phyloP scores from a whole-genome alignment of 768 basidiomycete species.

The Suillus subalutaceus region DNA sequence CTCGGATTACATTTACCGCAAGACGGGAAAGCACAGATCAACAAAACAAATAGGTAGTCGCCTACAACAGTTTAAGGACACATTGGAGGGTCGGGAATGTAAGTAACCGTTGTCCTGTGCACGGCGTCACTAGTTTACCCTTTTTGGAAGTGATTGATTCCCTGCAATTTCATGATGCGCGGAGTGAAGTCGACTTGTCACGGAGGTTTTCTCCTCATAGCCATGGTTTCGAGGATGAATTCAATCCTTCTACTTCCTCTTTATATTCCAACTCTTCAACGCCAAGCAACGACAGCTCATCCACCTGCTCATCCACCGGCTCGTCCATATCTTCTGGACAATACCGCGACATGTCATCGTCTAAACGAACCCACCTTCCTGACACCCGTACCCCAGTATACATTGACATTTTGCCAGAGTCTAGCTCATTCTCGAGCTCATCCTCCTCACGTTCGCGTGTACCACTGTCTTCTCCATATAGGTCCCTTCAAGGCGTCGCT shows the following conservation, averaged over 20 bases:
- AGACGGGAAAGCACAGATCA: slow-evolving; percentile 70
- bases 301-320: slow-evolving; percentile 22
- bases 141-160: slow-evolving; percentile 39
- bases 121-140: slow-evolving; percentile 13
- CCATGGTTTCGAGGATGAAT: slow-evolving; percentile 13
- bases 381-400: slow-evolving; percentile 34
- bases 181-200: slow-evolving; percentile 24
- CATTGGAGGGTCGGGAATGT: slow-evolving; percentile 72
- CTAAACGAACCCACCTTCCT: slow-evolving; percentile 26
- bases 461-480: slow-evolving; percentile 2
- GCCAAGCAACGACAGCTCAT: slow-evolving; percentile 18
- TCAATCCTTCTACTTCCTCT: slow-evolving; percentile 21
- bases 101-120: slow-evolving; percentile 32
- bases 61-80: slow-evolving; percentile 77
- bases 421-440: slow-evolving; percentile 11
- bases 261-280: slow-evolving; percentile 25
- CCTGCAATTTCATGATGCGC: slow-evolving; percentile 31
- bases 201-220: slow-evolving; percentile 18
- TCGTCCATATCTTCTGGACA: slow-evolving; percentile 18
- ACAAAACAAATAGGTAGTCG: slow-evolving; percentile 84
- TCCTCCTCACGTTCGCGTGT: background rate
- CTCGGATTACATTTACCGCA: slow-evolving; percentile 71
- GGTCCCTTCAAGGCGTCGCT: background rate
- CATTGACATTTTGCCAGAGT: slow-evolving; percentile 36
- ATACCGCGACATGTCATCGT: slow-evolving; percentile 25